Conservation (phyloP, 2,329 filamentous ascomycete genomes). For the Albifimbria verrucaria region DNA sequence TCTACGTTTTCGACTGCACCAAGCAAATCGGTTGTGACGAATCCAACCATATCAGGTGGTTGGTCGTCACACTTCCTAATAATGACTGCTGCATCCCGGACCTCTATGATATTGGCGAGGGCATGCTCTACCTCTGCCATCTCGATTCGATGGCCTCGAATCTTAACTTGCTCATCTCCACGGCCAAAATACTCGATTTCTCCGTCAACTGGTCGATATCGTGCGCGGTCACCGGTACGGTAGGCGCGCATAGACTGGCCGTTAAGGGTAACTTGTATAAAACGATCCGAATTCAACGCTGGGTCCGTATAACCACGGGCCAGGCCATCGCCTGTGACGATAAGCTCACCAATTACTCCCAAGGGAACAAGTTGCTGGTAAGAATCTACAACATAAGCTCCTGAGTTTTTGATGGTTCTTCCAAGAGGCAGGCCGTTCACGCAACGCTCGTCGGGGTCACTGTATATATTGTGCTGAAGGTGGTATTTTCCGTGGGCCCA, state of each 20-base stretch:
- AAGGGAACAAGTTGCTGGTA: conserved; percentile 17
- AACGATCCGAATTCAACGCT: conserved; percentile 5
- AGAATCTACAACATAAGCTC: conserved; percentile 19
- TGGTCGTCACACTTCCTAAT: conserved; percentile 2
- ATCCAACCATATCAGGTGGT: conserved; percentile 9
- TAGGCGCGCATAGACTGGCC: conserved; percentile 23
- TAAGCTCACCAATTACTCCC: conserved; percentile 22
- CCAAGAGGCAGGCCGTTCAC: conserved; percentile 16
- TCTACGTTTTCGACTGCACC: neutral
- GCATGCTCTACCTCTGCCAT: conserved; percentile 26
- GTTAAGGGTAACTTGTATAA: conserved; percentile 10
- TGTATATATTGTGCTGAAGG: conserved; percentile 6
- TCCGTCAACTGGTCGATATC: conserved; percentile 33
- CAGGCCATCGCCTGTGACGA: conserved; percentile 18
- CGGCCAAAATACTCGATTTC: conserved; percentile 44
- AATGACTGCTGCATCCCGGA: conserved; percentile 15
- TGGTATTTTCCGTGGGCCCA: conserved; percentile 15
- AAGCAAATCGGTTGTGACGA: conserved; percentile 6
- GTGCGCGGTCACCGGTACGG: conserved; percentile 45
- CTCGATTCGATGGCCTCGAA: conserved; percentile 56
- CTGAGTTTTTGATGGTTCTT: conserved; percentile 14
- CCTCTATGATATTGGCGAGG: conserved; percentile 8
- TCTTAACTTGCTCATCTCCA: conserved; percentile 56
- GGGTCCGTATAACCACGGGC: conserved; percentile 8
- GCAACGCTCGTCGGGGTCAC: conserved; percentile 1